These are phyloP conservation scores for Chrysosphaeria jannelii DNA, from an alignment of 2,329 filamentous ascomycete genomes.

Conservation along the genomic window DNA sequence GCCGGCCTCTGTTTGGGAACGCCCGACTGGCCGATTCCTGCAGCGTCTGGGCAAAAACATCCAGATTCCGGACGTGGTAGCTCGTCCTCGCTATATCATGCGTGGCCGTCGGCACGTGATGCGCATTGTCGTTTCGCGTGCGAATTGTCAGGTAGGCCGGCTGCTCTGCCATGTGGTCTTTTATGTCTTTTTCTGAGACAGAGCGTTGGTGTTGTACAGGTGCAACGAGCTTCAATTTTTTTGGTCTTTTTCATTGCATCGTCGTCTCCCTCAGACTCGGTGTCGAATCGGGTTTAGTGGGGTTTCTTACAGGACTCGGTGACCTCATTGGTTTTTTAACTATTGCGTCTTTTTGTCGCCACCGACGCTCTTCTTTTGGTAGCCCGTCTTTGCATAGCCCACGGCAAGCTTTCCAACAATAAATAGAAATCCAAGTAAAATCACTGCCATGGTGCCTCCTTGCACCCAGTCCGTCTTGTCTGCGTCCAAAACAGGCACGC, in stretches of 20 bases:
- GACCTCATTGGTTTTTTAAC: too few relatives aligned
- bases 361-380: too few relatives aligned
- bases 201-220: too few relatives aligned
- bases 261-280: too few relatives aligned
- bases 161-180: conserved; percentile 11
- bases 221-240: too few relatives aligned
- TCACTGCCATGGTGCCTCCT: conserved; percentile 23
- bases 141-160: conserved; percentile 22
- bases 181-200: too few relatives aligned
- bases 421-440: conserved; percentile 38
- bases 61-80: conserved; percentile 25
- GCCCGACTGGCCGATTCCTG: conserved; percentile 25
- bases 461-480: conserved; percentile 18
- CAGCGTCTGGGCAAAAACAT: conserved; percentile 21
- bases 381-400: conserved; percentile 10
- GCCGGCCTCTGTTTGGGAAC: conserved; percentile 22
- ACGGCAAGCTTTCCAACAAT: conserved; percentile 26
- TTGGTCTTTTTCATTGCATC: too few relatives aligned
- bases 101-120: conserved; percentile 13
- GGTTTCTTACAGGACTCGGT: too few relatives aligned
- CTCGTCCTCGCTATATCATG: conserved; percentile 26
- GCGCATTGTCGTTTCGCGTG: conserved; percentile 14
- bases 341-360: too few relatives aligned
- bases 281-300: too few relatives aligned
- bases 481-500: conserved; percentile 34